phyloP scores from a whole-genome alignment of 257 asterid genomes.

The Nyctanthes arbortristis region DNA sequence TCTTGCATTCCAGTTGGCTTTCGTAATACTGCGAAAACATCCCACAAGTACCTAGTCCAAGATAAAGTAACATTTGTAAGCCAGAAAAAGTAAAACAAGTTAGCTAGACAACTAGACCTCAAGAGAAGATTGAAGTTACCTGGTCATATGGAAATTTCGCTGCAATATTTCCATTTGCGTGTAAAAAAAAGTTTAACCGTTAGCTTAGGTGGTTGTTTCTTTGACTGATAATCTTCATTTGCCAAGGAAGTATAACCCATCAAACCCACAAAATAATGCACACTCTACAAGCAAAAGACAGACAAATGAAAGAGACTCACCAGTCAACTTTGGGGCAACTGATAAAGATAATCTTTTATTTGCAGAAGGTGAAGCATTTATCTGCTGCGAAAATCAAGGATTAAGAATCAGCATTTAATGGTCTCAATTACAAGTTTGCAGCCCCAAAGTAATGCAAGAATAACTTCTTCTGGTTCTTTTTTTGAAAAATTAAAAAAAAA shows the following conservation, averaged over 20 bases:
- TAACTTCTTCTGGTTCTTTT: no score
- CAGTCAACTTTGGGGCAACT: constrained; percentile 34
- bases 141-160: constrained; percentile 72
- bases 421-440: constrained; percentile 26
- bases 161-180: constrained; percentile 76
- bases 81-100: constrained; percentile 7
- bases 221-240: constrained; percentile 40
- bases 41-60: constrained; percentile 56
- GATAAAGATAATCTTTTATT: constrained; percentile 38
- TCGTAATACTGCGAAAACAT: constrained; percentile 70
- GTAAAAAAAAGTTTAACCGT: constrained; percentile 64
- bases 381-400: constrained; percentile 28
- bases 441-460: no score
- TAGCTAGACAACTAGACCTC: constrained; percentile 20
- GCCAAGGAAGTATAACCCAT: constrained; percentile 4
- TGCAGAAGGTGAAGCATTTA: constrained; percentile 31
- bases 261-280: constrained; percentile 9
- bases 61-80: constrained; percentile 27
- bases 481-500: no score
- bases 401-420: constrained; percentile 18
- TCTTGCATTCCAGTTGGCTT: constrained; percentile 78
- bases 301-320: constrained; percentile 39
- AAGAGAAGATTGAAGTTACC: constrained; percentile 38
- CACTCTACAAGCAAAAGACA: constrained; percentile 15
- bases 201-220: constrained; percentile 47